Percentiles rank a stretch among this genome's conserved stretches.
Conservation (phyloP, 2,329 filamentous ascomycete genomes). For the Daldinia eschscholtzii region DNA sequence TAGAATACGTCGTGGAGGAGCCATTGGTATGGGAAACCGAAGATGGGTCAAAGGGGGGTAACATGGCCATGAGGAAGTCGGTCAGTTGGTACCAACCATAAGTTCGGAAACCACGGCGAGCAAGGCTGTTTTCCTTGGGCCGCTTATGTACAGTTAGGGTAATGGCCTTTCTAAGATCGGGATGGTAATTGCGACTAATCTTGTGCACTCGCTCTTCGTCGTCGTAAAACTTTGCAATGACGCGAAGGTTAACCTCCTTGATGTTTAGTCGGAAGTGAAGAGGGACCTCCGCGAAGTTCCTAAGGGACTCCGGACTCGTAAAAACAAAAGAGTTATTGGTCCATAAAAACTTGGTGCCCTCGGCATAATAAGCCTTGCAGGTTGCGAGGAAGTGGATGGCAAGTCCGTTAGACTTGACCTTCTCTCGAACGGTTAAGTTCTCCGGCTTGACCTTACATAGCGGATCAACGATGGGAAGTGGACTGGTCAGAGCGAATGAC, state of each 20-base stretch:
- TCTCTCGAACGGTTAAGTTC: conserved; percentile 59
- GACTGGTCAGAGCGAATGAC: conserved; percentile 63
- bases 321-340: conserved; percentile 66
- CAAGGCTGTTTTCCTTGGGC: conserved; percentile 60
- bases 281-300: conserved; percentile 62
- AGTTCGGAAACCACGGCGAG: conserved; percentile 65
- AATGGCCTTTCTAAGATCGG: conserved; percentile 58
- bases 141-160: conserved; percentile 59
- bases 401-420: conserved; percentile 61
- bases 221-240: conserved; percentile 69
- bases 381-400: conserved; percentile 67
- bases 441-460: conserved; percentile 60
- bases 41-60: conserved; percentile 63
- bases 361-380: conserved; percentile 62
- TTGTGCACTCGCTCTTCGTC: conserved; percentile 60
- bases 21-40: conserved; percentile 37
- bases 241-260: conserved; percentile 62
- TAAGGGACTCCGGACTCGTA: conserved; percentile 64
- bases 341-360: conserved; percentile 66
- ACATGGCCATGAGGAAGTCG: conserved; percentile 65
- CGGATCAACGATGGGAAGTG: conserved; percentile 66
- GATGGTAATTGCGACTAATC: conserved; percentile 59
- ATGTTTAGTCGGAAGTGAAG: conserved; percentile 59
- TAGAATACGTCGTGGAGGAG: conserved; percentile 3
- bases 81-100: conserved; percentile 67